Base-by-base conservation (phyloP, 2,329 filamentous ascomycete genomes). In the Trichoderma lentiforme region DNA sequence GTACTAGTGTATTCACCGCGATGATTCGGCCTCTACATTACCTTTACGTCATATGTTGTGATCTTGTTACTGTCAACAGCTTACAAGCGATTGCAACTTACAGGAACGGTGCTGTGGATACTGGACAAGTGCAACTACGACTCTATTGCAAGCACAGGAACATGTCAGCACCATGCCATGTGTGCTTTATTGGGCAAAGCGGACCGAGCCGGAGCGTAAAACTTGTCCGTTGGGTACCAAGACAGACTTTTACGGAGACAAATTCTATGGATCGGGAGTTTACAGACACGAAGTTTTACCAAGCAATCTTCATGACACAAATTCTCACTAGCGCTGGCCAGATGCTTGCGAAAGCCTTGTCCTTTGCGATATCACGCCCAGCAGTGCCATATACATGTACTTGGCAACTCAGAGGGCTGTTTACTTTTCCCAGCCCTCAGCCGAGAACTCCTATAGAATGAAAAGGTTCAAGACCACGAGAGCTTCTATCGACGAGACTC, bases 401-500 rank as follows among this genome's bases (percentile, higher is more conserved):
- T n/a, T 4, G 26, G 18, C 56, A n/a, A 58, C 26, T 14, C 56
- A n/a, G 9, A 32, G 56, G 18, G 28, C 18, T 58, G 5, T 30
- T 6, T 12, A n/a, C 14, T 18, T 32, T 58, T 30, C 8, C 53
- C 28, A 34, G 56, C 18, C 21, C 28, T 60, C 56, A 32, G 56
- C 9, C 28, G 6, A 32, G 30, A 18, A 9, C 4, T 1, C 18
- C n/a, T 32, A 34, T 21, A 6, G n/a, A 32, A 32, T 47, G 28
- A 58, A 32, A 21, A 32, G 9, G 4, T 18, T 9, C 56, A n/a
- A 47, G n/a, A 47, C 8, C 18, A 12, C n/a, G 18, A 21, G 18
- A 12, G 18, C 47, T 6, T 14, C n/a, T 51, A 24, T 24, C 9
- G 9, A 51, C 6, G n/a, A 51, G 47, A 57, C 12, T 86, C 80